Base-by-base conservation (phyloP, 805 yeast species). In the Lipomyces chichibuensis region DNA sequence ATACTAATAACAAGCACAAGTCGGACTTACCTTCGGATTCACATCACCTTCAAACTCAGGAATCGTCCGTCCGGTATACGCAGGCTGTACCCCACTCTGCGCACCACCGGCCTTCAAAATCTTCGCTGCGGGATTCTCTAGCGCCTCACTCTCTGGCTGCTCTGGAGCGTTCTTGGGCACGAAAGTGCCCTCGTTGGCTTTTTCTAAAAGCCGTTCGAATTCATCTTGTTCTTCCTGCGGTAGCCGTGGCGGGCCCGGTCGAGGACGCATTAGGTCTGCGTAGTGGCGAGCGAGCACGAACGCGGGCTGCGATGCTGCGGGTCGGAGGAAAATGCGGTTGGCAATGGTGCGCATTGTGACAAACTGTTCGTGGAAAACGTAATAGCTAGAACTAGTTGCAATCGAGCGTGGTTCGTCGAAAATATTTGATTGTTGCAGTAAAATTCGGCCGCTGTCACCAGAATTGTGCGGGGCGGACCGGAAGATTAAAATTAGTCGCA, bases 41-140 rank as follows among this genome's bases (percentile, higher is more conserved):
- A 84, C 87, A 69, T 92, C 93, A 1, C 99, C 99, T 78, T 93
- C 97, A 76, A 95, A 95, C 75, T 95, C 99, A 1, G 97, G 97
- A 63, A 92, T 88, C 2, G 92, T 87, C 76, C 89, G 63, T 20
- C 72, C 73, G 37, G 52, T 83, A 71, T 83, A 86, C 64, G 86
- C 90, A 1, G 93, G 89, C 65, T 77, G 87, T n/a, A 29, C 51
- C 14, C 29, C n/a, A 27, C 27, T 17, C 20, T 4, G 11, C 35
- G 56, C 53, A 17, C 23, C 57, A 90, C 59, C 89, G 84, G 14
- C 4, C 17, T 11, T 37, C 39, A 29, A 29, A 29, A 3, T 37
- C 39, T 37, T 37, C 17, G 39, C 39, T 14, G 39, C 39, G 17
- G 39, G 39, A 37, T 37, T 37, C 39, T 37, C 39, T 4, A 37